Evolutionary conservation across 352 stramenopile genomes (phyloP).

Genomic region (Pythium grandisporangium): DNA sequence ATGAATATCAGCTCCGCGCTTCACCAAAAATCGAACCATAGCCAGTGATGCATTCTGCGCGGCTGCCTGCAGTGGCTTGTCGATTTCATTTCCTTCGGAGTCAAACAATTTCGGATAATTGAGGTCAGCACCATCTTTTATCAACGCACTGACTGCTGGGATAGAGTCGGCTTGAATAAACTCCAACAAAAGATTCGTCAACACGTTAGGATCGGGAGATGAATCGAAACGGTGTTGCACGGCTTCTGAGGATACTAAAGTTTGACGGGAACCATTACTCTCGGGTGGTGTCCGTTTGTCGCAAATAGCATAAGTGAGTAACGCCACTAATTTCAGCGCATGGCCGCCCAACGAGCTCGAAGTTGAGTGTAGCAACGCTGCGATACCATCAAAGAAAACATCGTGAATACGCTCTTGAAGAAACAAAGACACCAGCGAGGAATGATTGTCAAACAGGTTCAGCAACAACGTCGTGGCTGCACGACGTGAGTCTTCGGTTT

Average conservation of each 20-base stretch:
- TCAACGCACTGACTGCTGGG: conserved; percentile 49
- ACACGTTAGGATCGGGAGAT: conserved; percentile 44
- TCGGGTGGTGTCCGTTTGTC: conserved; percentile 1
- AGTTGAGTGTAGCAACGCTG: conserved; percentile 28
- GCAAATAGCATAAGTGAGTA: conserved; percentile 49
- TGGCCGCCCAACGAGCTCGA: conserved; percentile 26
- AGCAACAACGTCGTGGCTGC: conserved; percentile 54
- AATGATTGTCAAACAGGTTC: conserved; percentile 53
- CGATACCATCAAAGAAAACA: conserved; percentile 42
- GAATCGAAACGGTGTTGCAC: conserved; percentile 38
- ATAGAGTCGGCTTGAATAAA: conserved; percentile 69
- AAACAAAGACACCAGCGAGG: conserved; percentile 42
- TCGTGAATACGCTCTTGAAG: conserved; percentile 48
- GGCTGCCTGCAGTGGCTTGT: conserved; percentile 61
- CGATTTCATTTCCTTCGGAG: conserved; percentile 33
- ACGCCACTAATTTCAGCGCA: conserved; percentile 38
- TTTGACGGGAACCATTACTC: background rate
- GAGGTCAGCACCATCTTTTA: conserved; percentile 72
- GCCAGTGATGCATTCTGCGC: conserved; percentile 43
- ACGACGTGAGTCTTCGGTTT: conserved; percentile 62
- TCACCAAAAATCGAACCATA: conserved; percentile 76
- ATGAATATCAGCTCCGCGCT: conserved; percentile 62
- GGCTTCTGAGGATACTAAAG: background rate
- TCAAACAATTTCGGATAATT: conserved; percentile 47
- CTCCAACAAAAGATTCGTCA: conserved; percentile 53